Evolutionary conservation across 192 early-diverging fungal species (phyloP).

Genomic region (Coemansia aciculifera): DNA sequence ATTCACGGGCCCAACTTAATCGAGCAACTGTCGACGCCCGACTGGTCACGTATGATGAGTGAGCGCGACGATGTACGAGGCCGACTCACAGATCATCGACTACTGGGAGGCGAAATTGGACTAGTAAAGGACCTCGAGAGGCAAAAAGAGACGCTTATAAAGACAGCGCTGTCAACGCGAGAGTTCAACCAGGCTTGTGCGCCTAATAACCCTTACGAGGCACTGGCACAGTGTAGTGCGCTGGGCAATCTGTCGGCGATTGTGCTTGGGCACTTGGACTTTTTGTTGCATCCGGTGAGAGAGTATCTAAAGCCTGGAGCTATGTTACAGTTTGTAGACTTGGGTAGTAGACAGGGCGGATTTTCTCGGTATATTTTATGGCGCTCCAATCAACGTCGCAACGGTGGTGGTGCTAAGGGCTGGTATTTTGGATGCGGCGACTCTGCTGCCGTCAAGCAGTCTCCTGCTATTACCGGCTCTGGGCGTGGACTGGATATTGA

Average conservation of each 20-base stretch:
- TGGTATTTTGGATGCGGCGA: constrained; percentile 32
- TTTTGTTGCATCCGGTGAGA: constrained; percentile 13
- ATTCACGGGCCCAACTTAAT: constrained; percentile 12
- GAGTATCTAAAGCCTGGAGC: constrained; percentile 15
- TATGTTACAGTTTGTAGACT: constrained; percentile 28
- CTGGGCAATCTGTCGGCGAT: constrained; percentile 19
- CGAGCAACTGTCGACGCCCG: constrained; percentile 16
- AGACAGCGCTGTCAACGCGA: background rate
- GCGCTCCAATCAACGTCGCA: constrained; percentile 4
- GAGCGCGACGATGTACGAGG: constrained; percentile 29
- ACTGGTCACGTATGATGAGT: constrained; percentile 50
- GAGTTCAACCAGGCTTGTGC: background rate
- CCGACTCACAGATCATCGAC: constrained; percentile 15
- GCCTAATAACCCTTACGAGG: constrained; percentile 21
- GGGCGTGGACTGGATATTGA: background rate
- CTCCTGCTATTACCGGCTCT: background rate
- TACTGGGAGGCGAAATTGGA: constrained; percentile 11
- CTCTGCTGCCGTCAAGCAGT: background rate
- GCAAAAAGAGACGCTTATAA: constrained; percentile 1
- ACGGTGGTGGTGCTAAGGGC: background rate
- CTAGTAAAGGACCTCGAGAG: constrained; percentile 15
- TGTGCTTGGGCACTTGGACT: constrained; percentile 34
- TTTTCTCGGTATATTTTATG: constrained; percentile 39
- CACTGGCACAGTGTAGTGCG: background rate
- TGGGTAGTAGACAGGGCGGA: constrained; percentile 22